Evolutionary conservation across 257 asterid genomes (phyloP).

Genomic region (Dorcoceras hygrometricum): DNA sequence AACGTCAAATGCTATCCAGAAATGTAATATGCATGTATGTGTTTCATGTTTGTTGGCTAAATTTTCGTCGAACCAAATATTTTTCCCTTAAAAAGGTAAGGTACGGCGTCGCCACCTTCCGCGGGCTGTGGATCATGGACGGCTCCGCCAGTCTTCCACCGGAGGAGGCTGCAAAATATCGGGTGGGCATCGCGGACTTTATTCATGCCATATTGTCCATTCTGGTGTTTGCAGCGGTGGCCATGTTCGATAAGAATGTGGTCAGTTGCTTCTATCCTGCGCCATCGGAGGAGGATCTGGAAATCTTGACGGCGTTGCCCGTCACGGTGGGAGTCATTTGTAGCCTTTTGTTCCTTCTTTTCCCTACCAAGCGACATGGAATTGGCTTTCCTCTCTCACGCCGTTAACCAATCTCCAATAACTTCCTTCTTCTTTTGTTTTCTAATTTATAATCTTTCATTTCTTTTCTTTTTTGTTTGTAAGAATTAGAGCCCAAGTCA

Average conservation of each 20-base stretch:
- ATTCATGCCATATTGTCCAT: slow-evolving; percentile 62
- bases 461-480: too few relatives aligned
- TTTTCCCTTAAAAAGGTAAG: slow-evolving; percentile 33
- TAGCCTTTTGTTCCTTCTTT: slow-evolving; percentile 50
- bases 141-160: slow-evolving; percentile 35
- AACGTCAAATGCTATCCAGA: too few relatives aligned
- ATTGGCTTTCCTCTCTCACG: slow-evolving; percentile 84
- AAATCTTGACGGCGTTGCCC: slow-evolving; percentile 56
- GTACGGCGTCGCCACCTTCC: slow-evolving; percentile 71
- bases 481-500: too few relatives aligned
- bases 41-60: too few relatives aligned
- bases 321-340: slow-evolving; percentile 62
- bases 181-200: slow-evolving; percentile 49
- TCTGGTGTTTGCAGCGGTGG: slow-evolving; percentile 61
- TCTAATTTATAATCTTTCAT: too few relatives aligned
- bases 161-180: slow-evolving; percentile 41
- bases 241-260: slow-evolving; percentile 71
- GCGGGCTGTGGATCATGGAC: slow-evolving; percentile 65
- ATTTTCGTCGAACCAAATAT: too few relatives aligned
- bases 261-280: slow-evolving; percentile 57
- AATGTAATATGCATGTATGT: too few relatives aligned
- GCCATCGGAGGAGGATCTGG: slow-evolving; percentile 55
- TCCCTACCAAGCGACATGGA: slow-evolving; percentile 76
- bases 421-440: too few relatives aligned
- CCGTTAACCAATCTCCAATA: slow-evolving; percentile 9